Base-by-base conservation (phyloP, 352 stramenopile genomes). In the Phytophthora ohioensis region DNA sequence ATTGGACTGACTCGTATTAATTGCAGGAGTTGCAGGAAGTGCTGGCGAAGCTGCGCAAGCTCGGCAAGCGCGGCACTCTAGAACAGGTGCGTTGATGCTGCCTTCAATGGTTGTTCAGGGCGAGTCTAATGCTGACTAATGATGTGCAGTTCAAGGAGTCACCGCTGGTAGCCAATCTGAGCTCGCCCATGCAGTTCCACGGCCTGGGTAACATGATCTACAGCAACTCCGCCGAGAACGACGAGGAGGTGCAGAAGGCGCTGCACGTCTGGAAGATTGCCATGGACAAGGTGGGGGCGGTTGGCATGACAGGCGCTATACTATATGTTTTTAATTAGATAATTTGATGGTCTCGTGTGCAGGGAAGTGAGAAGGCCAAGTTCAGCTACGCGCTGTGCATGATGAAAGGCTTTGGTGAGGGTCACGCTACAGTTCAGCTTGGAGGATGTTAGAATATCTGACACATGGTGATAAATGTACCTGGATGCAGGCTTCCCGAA, bases 151-250 rank as follows among this genome's bases (percentile, higher is more conserved):
- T 93, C 49, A 80, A 91, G 58, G 74, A 80, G 46, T 93, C 85
- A 11, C 67, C 84, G 9, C 71, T 93, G 46, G 84, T 93, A 58
- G 64, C 69, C 21, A 84, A 72, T 2, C 67, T 93, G 31, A 73
- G 74, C 53, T 82, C 67, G n/a, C 81, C 81, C n/a, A 63, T 76
- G 32, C 82, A 94, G 67, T 84, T 87, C 43, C 91, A 88, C 43
- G 82, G 84, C 3, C 65, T 96, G 13, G 89, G 81, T 55, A 93
- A 94, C 67, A 88, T 94, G 78, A 92, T 96, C 57, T 96, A 92
- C 79, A 84, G 83, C 64, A 96, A 96, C 52, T 75, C 84, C 2
- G 73, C 76, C 6, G 79, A 82, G 36, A 90, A 90, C 32, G 57
- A 78, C 2, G 67, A 76, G 47, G 86, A 94, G 61, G 72, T 90